Conservation (phyloP, 2,329 filamentous ascomycete species). For the Penicillium sp. region DNA sequence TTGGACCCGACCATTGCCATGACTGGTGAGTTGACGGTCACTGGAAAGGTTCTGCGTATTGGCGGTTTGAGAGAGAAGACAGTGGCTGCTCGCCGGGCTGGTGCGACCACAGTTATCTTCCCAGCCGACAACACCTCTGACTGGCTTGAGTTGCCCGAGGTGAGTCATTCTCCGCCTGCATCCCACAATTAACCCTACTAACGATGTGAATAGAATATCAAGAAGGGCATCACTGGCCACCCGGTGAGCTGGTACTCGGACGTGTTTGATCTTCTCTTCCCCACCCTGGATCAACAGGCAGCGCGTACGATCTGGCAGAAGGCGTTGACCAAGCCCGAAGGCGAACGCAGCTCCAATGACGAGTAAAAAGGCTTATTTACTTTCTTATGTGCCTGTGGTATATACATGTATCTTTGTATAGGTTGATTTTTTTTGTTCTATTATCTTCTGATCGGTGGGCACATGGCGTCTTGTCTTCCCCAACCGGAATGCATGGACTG, state of each 20-base stretch:
- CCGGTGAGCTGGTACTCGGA: slow-evolving; percentile 93
- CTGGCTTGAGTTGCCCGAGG: slow-evolving; percentile 95
- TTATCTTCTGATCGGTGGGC: slow-evolving; percentile 24
- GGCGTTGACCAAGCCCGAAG: slow-evolving; percentile 56
- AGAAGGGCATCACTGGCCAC: slow-evolving; percentile 88
- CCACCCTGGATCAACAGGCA: slow-evolving; percentile 69
- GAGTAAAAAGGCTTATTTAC: slow-evolving; percentile 19
- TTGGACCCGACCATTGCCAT: slow-evolving; percentile 89
- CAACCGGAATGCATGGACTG: slow-evolving; percentile 35
- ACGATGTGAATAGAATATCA: slow-evolving; percentile 75
- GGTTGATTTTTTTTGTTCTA: slow-evolving; percentile 7
- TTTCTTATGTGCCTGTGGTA: slow-evolving; percentile 4
- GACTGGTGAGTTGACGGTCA: slow-evolving; percentile 96
- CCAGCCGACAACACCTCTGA: slow-evolving; percentile 93
- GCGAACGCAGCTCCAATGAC: slow-evolving; percentile 25
- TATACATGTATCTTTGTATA: slow-evolving; percentile 12
- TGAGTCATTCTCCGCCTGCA: slow-evolving; percentile 52
- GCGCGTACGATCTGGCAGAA: slow-evolving; percentile 74
- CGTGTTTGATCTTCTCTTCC: slow-evolving; percentile 89
- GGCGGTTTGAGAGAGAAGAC: slow-evolving; percentile 96
- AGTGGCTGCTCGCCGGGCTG: slow-evolving; percentile 87
- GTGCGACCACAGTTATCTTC: slow-evolving; percentile 92
- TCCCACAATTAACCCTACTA: neutral
- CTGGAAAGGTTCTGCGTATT: slow-evolving; percentile 93
- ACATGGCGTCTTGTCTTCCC: slow-evolving; percentile 31